These are phyloP conservation scores for Bonia amplexicaulis DNA, from an alignment of 176 grass and related monocot species.

Conservation along the genomic window DNA sequence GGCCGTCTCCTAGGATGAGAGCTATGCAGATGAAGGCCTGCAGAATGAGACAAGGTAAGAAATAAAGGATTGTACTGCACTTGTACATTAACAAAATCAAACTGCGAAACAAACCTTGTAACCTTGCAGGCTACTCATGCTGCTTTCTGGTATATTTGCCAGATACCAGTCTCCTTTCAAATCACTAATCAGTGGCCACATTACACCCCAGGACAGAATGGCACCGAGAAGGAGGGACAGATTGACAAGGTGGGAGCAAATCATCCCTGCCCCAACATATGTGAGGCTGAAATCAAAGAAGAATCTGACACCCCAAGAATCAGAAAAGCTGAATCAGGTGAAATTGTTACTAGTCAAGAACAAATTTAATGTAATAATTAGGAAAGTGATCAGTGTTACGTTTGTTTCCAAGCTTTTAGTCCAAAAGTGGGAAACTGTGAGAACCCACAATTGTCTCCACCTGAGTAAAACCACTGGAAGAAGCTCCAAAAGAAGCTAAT, in stretches of 20 bases:
- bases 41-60: constrained; percentile 20
- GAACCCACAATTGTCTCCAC: constrained; percentile 81
- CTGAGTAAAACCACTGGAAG: constrained; percentile 98
- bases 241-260: constrained; percentile 93
- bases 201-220: constrained; percentile 85
- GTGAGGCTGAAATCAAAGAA: constrained; percentile 97
- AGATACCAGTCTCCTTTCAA: constrained; percentile 84
- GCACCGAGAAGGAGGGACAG: constrained; percentile 80
- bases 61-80: not conserved
- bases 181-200: constrained; percentile 90
- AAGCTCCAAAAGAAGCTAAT: constrained; percentile 96
- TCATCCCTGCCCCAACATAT: constrained; percentile 97
- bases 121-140: constrained; percentile 94
- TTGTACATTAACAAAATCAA: not conserved
- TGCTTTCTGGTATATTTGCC: constrained; percentile 65
- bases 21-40: constrained; percentile 95
- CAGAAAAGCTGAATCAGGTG: constrained; percentile 28
- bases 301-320: constrained; percentile 49
- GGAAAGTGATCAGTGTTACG: constrained; percentile 42
- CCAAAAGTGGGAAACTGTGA: constrained; percentile 95
- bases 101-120: constrained; percentile 66
- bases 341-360: constrained; percentile 13
- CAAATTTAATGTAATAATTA: not conserved
- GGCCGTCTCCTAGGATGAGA: constrained; percentile 84
- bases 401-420: constrained; percentile 83